Percentiles rank a stretch among this genome's conserved stretches.
Conservation (phyloP, 2,329 filamentous ascomycete species). For the Colletotrichum australisinense region DNA sequence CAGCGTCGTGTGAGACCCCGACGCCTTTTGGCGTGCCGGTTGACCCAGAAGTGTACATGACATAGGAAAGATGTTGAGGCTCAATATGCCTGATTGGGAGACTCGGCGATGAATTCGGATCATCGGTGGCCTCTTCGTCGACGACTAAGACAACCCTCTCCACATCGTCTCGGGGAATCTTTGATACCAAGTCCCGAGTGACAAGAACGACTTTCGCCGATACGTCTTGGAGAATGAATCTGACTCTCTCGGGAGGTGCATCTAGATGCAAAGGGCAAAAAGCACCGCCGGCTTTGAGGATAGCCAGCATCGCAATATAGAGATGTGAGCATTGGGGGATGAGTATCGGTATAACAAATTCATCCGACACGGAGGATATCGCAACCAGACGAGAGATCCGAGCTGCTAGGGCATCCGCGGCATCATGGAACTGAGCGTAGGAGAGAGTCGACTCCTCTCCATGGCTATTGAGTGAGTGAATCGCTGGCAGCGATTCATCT, state of each 20-base stretch:
- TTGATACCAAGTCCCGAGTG: conserved; percentile 57
- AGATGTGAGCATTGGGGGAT: conserved; percentile 81
- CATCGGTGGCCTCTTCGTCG: conserved; percentile 38
- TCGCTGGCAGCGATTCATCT: conserved; percentile 57
- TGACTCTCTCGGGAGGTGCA: conserved; percentile 79
- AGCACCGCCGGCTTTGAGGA: conserved; percentile 83
- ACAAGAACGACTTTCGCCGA: conserved; percentile 76
- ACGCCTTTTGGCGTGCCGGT: conserved; percentile 93
- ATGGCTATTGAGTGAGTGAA: conserved; percentile 67
- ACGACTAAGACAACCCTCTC: conserved; percentile 50
- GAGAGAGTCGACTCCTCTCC: conserved; percentile 61
- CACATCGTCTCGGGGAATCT: conserved; percentile 47
- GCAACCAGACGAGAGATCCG: conserved; percentile 52
- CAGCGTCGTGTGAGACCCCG: conserved; percentile 81
- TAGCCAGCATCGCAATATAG: conserved; percentile 81
- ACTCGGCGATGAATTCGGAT: not conserved
- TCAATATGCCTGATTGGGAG: conserved; percentile 65
- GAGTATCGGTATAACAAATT: conserved; percentile 76
- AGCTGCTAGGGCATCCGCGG: conserved; percentile 66
- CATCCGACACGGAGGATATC: not conserved
- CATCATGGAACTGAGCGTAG: conserved; percentile 71
- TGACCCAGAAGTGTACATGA: conserved; percentile 94
- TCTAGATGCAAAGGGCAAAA: conserved; percentile 89
- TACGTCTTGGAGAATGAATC: conserved; percentile 85
- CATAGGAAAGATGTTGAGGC: conserved; percentile 60